Conservation (phyloP, 805 yeast species). For the Pichia manshurica region DNA sequence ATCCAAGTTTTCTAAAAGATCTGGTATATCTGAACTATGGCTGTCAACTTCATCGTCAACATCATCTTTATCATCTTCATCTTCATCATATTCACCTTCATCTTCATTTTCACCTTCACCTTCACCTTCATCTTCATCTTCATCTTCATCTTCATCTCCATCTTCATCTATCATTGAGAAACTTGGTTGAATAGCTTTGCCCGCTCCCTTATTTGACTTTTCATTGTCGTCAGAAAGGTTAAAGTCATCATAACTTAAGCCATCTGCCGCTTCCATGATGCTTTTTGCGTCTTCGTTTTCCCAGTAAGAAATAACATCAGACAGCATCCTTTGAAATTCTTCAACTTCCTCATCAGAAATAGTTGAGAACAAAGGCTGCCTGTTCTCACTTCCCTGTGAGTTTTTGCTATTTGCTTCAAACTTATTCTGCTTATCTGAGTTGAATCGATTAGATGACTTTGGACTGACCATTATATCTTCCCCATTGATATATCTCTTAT, state of each 20-base stretch:
- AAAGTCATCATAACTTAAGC: constrained; percentile 8
- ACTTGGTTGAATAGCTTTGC: too few relatives aligned
- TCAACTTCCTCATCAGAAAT: constrained; percentile 2
- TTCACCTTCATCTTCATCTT: neutral
- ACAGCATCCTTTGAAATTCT: constrained; percentile 1
- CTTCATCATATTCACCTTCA: neutral
- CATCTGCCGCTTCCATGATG: constrained; percentile 5
- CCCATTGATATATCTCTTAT: too few relatives aligned
- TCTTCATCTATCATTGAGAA: neutral
- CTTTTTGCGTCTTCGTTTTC: constrained; percentile 8
- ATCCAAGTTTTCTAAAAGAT: constrained; percentile 1
- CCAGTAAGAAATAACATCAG: constrained; percentile 11
- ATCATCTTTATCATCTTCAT: neutral
- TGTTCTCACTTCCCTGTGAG: neutral
- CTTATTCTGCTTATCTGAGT: neutral
- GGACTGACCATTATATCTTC: too few relatives aligned
- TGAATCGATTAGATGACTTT: too few relatives aligned
- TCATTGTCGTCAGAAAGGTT: constrained; percentile 2
- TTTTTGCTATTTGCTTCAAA: too few relatives aligned
- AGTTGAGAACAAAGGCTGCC: neutral
- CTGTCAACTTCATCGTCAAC: neutral
- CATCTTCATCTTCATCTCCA: neutral
- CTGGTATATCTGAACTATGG: neutral
- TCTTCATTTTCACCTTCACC: neutral
- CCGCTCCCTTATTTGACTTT: neutral